Conservation (phyloP, 2,329 filamentous ascomycete genomes). For the Fusarium phyllophilum region DNA sequence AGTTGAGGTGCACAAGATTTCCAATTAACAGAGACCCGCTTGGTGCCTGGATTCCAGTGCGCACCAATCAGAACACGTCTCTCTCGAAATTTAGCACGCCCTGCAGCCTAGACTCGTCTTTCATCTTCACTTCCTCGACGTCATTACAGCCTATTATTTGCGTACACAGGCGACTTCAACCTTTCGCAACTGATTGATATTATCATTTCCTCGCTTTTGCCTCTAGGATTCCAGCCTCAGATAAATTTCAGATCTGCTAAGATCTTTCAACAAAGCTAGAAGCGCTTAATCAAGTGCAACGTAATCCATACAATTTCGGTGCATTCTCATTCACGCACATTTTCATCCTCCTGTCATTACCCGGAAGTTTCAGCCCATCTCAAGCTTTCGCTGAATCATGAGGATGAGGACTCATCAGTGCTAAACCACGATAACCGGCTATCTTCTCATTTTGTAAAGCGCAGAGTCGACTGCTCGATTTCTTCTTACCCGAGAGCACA, state of each 20-base stretch:
- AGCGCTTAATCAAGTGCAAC: background rate
- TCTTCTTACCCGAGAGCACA: background rate
- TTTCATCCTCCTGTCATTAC: background rate
- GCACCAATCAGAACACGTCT: conserved; percentile 26
- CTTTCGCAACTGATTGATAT: background rate
- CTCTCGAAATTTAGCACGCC: background rate
- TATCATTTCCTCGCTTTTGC: background rate
- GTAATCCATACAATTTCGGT: background rate
- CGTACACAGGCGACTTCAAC: background rate
- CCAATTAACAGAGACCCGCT: conserved; percentile 1
- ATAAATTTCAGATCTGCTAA: background rate
- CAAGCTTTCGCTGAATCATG: background rate
- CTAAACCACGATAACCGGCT: background rate
- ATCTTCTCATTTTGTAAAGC: background rate
- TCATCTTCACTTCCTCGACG: conserved; percentile 26
- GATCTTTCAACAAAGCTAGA: background rate
- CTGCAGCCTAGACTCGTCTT: conserved; percentile 14
- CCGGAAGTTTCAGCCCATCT: background rate
- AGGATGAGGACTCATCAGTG: background rate
- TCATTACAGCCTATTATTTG: conserved; percentile 17
- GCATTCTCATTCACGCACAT: conserved; percentile 12
- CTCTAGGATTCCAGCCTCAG: background rate
- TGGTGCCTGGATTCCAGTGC: conserved; percentile 24
- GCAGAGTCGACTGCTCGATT: background rate
- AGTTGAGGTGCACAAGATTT: background rate